phyloP scores from a whole-genome alignment of 2,329 filamentous ascomycete species.

The Tolypocladium amazonense region DNA sequence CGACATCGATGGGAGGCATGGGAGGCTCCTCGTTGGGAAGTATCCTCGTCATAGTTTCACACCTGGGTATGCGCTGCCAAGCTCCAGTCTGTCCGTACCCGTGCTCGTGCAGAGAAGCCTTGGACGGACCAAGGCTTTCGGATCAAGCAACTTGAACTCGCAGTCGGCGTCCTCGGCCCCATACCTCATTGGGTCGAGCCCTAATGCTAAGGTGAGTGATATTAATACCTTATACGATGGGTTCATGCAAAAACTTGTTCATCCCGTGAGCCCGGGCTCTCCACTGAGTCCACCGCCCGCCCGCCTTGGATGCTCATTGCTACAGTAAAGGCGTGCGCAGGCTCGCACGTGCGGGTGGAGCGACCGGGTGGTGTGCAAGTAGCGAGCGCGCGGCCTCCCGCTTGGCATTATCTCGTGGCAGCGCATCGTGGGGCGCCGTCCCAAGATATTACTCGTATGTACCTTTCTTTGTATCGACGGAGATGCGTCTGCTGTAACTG shows the following conservation, averaged over 20 bases:
- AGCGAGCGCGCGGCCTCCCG: neutral
- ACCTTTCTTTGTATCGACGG: neutral
- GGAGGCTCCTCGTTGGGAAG: neutral
- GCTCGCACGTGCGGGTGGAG: neutral
- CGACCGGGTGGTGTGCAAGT: neutral
- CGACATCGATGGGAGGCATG: no score
- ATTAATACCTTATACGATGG: neutral
- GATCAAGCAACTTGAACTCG: neutral
- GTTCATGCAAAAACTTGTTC: neutral
- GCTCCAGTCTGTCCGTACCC: neutral
- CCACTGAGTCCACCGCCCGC: neutral
- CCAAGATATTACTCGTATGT: neutral
- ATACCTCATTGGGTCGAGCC: neutral
- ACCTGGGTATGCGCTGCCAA: neutral
- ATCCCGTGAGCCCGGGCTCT: neutral
- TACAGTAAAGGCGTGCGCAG: neutral
- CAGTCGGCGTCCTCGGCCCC: neutral
- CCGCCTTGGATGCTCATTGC: neutral
- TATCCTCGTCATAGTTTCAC: neutral
- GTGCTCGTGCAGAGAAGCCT: neutral
- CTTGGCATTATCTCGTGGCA: neutral
- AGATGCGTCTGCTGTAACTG: neutral
- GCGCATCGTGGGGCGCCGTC: neutral
- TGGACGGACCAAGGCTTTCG: neutral
- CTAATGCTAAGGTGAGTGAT: neutral